phyloP scores from a whole-genome alignment of 1,139 yeast species.

The Scheffersomyces insectosa region DNA sequence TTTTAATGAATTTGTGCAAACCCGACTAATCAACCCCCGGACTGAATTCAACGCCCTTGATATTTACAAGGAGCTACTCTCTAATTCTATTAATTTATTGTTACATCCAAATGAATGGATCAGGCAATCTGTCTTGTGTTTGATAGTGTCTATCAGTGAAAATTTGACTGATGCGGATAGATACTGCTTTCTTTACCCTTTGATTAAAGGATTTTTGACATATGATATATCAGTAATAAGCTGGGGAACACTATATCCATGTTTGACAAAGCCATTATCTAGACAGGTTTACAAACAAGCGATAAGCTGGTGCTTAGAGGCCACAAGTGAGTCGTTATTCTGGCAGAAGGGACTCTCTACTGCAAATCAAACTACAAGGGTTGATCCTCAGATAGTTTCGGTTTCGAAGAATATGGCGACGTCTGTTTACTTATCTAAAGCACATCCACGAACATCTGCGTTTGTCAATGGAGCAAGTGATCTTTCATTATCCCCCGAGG shows the following conservation, averaged over 20 bases:
- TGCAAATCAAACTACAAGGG: conserved; percentile 10
- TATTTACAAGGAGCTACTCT: conserved; percentile 39
- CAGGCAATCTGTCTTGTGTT: conserved; percentile 63
- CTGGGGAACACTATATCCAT: conserved; percentile 65
- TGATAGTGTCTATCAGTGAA: conserved; percentile 62
- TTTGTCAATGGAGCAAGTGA: conserved; percentile 16
- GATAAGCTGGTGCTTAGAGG: conserved; percentile 70
- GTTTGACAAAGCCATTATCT: conserved; percentile 66
- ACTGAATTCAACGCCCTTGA: conserved; percentile 43
- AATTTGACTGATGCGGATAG: conserved; percentile 74
- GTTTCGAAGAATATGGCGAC: conserved; percentile 39
- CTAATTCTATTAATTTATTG: conserved; percentile 35
- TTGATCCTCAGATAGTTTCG: conserved; percentile 16
- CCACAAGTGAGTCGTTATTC: conserved; percentile 64
- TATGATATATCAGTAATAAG: conserved; percentile 71
- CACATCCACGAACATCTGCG: conserved; percentile 15
- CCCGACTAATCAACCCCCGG: conserved; percentile 36
- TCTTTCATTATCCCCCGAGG: conserved; percentile 56
- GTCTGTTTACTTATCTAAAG: conserved; percentile 37
- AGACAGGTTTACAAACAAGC: conserved; percentile 66
- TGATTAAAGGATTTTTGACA: conserved; percentile 72
- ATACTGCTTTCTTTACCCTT: conserved; percentile 80
- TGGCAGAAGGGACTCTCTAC: conserved; percentile 57
- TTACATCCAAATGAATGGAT: conserved; percentile 91
- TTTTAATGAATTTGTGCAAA: conserved; percentile 43